These are phyloP conservation scores for Bifiguratus adelaidae DNA, from an alignment of 192 early-diverging fungal genomes.

Conservation along the genomic window DNA sequence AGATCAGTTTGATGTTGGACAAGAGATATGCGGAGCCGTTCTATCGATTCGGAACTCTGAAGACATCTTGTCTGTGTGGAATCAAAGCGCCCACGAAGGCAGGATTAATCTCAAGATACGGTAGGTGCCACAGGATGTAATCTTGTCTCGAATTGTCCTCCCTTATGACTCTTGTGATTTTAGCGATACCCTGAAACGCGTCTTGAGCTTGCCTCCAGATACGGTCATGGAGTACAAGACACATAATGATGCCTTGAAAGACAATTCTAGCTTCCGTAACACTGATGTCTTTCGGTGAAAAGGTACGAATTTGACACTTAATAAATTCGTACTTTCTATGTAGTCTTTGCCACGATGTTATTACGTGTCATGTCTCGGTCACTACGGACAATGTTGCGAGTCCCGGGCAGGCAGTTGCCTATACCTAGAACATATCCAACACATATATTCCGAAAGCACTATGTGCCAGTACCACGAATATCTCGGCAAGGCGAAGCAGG, in stretches of 20 bases:
- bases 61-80: constrained; percentile 95
- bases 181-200: constrained; percentile 80
- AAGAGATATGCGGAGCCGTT: constrained; percentile 88
- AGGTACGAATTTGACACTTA: neutral
- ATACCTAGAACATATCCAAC: no score
- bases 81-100: constrained; percentile 73
- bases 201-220: constrained; percentile 76
- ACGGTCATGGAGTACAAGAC: constrained; percentile 94
- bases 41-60: constrained; percentile 86
- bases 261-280: constrained; percentile 80
- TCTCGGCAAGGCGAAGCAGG: no score
- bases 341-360: no score
- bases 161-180: neutral
- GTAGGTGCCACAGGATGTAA: neutral
- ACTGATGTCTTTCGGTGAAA: constrained; percentile 64
- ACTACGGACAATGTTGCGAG: no score
- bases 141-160: neutral
- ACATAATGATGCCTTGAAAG: constrained; percentile 78
- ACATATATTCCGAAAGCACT: no score
- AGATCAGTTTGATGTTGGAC: constrained; percentile 80
- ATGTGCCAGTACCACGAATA: no score
- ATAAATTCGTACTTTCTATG: no score
- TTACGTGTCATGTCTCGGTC: no score
- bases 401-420: no score
- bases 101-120: constrained; percentile 76